Base-by-base conservation (phyloP, 1,139 yeast species). In the Spencermartinsiella ligniputridi region DNA sequence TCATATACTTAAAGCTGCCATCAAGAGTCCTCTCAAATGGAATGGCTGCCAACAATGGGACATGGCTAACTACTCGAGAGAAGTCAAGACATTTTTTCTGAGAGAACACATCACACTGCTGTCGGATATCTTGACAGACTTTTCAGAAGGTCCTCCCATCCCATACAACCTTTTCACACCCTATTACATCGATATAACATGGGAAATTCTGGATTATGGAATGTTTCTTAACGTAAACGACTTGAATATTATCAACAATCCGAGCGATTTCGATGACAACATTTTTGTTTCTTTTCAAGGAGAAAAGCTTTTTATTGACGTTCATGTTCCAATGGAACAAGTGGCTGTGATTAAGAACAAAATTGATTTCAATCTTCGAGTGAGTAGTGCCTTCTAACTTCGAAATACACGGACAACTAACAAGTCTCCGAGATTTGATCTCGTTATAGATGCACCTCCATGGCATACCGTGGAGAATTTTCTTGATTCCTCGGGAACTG, bases 401-500 rank as follows among this genome's bases (percentile, higher is more conserved):
- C n/a, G n/a, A n/a, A n/a, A n/a, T n/a, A n/a, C n/a, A n/a, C n/a
- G n/a, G n/a, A n/a, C n/a, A n/a, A 37, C 44, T 46, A 44, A 39
- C 46, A 17, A 43, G 33, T 83, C 96, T 0, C 79, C 88, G 0
- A 66, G 66, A 42, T 79, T 88, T 53, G 76, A 81, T 43, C 58
- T 90, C 39, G 69, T 76, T 1, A 64, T 90, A 3, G 84, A 81
- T 48, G 78, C 94, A 0, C 97, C 97, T 0, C 83, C 92, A 0
- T 92, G 97, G 96, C 95, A 88, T 58, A 89, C 97, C 0, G 69
- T 81, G 15, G 76, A 81, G 52, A 82, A 85, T 39, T 92, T 90
- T 53, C 63, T 84, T 67, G 74, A 73, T 41, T 71, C 74, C 21
- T 75, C 78, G 16, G 78, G 76, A 36, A 68, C 82, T 22, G 97